phyloP scores from a whole-genome alignment of 169 alveolate species.

The Cryptosporidium sp. region DNA sequence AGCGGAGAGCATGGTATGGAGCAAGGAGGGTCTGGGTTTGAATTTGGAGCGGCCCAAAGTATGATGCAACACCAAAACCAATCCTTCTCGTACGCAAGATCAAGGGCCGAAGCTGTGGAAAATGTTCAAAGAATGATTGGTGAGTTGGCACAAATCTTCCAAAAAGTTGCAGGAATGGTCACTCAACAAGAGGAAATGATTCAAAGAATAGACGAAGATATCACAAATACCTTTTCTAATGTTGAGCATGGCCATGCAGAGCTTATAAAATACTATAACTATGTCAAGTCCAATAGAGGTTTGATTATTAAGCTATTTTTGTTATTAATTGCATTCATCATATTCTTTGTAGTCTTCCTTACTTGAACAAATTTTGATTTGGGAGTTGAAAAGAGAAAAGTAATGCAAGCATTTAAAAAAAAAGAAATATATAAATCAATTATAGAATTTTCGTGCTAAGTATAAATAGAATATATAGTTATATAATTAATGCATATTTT shows the following conservation, averaged over 20 bases:
- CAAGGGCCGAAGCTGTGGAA: conserved; percentile 80
- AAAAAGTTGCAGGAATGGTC: conserved; percentile 79
- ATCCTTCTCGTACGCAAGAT: conserved; percentile 64
- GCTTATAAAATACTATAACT: conserved; percentile 74
- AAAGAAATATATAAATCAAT: not conserved
- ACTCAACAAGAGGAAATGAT: conserved; percentile 81
- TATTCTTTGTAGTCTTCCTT: conserved; percentile 75
- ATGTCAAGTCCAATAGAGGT: conserved; percentile 77
- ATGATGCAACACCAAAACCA: conserved; percentile 52
- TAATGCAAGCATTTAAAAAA: not conserved
- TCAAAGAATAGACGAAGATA: conserved; percentile 74
- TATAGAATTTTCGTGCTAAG: conserved; percentile 1
- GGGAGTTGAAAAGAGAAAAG: not conserved
- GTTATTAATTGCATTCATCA: conserved; percentile 72
- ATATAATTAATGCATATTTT: conserved; percentile 60
- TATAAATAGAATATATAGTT: conserved; percentile 1
- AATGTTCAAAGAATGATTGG: conserved; percentile 80
- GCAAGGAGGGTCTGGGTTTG: not conserved
- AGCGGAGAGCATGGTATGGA: conserved; percentile 38
- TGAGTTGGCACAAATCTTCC: conserved; percentile 79
- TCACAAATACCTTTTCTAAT: conserved; percentile 42
- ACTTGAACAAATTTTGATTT: not conserved
- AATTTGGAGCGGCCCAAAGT: conserved; percentile 34
- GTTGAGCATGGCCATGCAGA: conserved; percentile 77
- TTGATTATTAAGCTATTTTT: conserved; percentile 76